These are phyloP conservation scores for Diplogelasinospora grovesii DNA, from an alignment of 495 filamentous ascomycete species.

Conservation along the genomic window DNA sequence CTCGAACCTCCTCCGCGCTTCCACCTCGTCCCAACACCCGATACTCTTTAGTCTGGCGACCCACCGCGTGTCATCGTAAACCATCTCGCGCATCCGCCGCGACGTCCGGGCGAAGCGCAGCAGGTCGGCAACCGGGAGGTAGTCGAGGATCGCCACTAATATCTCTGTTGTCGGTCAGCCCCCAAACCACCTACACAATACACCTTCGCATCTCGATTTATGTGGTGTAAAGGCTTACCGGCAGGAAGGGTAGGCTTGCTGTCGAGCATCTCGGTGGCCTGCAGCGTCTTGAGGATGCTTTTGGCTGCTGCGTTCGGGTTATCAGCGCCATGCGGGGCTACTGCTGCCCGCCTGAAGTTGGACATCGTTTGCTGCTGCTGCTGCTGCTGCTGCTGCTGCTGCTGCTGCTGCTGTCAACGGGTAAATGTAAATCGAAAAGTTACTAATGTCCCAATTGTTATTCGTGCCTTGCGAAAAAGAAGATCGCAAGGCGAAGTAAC, in stretches of 20 bases:
- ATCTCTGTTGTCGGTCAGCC: no score
- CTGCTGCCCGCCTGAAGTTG: conserved; percentile 18
- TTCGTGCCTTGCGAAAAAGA: no score
- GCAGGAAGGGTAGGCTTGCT: conserved; percentile 71
- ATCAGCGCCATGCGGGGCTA: conserved; percentile 8
- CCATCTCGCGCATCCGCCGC: conserved; percentile 91
- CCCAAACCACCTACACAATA: no score
- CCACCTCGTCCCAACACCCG: conserved; percentile 86
- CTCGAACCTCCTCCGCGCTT: conserved; percentile 74
- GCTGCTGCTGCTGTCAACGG: no score
- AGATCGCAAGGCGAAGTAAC: no score
- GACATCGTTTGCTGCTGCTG: no score
- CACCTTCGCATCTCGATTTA: no score
- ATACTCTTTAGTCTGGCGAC: conserved; percentile 75
- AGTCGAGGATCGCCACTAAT: conserved; percentile 79
- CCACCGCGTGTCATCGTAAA: conserved; percentile 97
- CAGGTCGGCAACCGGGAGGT: conserved; percentile 76
- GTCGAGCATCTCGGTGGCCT: conserved; percentile 68
- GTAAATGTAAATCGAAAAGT: no score
- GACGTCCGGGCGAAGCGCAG: conserved; percentile 83
- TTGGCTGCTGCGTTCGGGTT: conserved; percentile 8
- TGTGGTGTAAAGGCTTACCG: conserved; percentile 44
- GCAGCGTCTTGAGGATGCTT: conserved; percentile 66
- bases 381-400: no score
- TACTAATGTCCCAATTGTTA: no score